Conservation (phyloP, 306 rosid genomes). For the Calophaca sinica region DNA sequence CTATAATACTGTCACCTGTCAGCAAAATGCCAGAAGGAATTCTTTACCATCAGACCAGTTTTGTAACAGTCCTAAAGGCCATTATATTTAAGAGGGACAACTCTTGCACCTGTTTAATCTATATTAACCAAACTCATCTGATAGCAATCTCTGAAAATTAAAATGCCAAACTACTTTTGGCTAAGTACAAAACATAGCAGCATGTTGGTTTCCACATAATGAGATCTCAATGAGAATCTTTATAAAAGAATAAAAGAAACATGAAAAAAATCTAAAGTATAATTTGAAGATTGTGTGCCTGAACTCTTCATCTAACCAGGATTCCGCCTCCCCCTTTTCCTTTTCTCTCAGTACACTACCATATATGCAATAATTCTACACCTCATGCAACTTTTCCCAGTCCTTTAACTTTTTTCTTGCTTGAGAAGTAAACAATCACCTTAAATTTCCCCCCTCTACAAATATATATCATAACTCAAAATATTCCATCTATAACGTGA, state of each 20-base stretch:
- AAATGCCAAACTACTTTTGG: constrained; percentile 10
- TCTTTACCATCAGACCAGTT: constrained; percentile 13
- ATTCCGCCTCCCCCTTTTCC: background rate
- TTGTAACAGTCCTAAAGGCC: constrained; percentile 15
- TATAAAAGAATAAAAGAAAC: constrained; percentile 26
- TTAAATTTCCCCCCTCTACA: background rate
- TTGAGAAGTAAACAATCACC: constrained; percentile 19
- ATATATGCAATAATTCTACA: constrained; percentile 17
- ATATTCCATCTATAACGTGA: background rate
- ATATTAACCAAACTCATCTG: constrained; percentile 8
- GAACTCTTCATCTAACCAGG: constrained; percentile 20
- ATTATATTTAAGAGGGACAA: constrained; percentile 18
- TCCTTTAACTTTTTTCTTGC: background rate
- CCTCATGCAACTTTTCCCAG: background rate
- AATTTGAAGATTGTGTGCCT: constrained; percentile 20
- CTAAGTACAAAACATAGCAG: background rate
- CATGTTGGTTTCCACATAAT: constrained; percentile 20
- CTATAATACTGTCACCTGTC: constrained; percentile 19
- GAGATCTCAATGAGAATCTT: constrained; percentile 31
- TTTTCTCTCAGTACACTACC: constrained; percentile 16
- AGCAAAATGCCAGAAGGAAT: constrained; percentile 43
- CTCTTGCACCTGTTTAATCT: constrained; percentile 41
- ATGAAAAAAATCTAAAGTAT: background rate
- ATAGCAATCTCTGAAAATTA: constrained; percentile 19
- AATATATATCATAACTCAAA: constrained; percentile 19